phyloP scores from a whole-genome alignment of 2,329 filamentous ascomycete species.

The Verticillium nubilum region DNA sequence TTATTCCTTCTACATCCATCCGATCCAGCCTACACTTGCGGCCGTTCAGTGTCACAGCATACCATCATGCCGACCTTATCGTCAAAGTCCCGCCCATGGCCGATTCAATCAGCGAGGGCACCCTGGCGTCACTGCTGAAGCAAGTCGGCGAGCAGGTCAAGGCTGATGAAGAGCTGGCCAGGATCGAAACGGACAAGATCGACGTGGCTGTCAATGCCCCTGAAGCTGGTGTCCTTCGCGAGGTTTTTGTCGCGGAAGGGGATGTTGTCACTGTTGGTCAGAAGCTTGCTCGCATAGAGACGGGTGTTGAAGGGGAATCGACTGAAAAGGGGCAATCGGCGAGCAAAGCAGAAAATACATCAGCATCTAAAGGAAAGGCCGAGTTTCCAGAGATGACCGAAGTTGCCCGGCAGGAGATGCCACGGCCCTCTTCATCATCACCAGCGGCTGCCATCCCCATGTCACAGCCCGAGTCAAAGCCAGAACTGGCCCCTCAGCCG shows the following conservation, averaged over 20 bases:
- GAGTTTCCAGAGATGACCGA: background rate
- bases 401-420: constrained; percentile 1
- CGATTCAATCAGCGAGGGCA: constrained; percentile 26
- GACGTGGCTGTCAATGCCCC: constrained; percentile 22
- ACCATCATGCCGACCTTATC: constrained; percentile 8
- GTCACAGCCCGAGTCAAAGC: constrained; percentile 3
- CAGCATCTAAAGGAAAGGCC: background rate
- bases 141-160: constrained; percentile 23
- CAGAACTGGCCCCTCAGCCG: background rate
- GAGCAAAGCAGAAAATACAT: background rate
- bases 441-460: background rate
- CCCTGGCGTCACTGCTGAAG: constrained; percentile 18
- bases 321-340: constrained; percentile 4
- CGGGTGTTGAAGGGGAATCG: constrained; percentile 8
- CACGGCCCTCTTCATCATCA: background rate
- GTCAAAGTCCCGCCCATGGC: constrained; percentile 24
- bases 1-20: background rate
- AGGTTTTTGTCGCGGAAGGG: constrained; percentile 24
- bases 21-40: background rate
- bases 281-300: constrained; percentile 21
- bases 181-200: constrained; percentile 27
- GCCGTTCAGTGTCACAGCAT: background rate
- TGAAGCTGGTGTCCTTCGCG: constrained; percentile 18
- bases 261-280: constrained; percentile 26
- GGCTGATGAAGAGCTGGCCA: constrained; percentile 24